phyloP scores from a whole-genome alignment of 2,329 filamentous ascomycete genomes.

The Ophiostoma ulmi region DNA sequence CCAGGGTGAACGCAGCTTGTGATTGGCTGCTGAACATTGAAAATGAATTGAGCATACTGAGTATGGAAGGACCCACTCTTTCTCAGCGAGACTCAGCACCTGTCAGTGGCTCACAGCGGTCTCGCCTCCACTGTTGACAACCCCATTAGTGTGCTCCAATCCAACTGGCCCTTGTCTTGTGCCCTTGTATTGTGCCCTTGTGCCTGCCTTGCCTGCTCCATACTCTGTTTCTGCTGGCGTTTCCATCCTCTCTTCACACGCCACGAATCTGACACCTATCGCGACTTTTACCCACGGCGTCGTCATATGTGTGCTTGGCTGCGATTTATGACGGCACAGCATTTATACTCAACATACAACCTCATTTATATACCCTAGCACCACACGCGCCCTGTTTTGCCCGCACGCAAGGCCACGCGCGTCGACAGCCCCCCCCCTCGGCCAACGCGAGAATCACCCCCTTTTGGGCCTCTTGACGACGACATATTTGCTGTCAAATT shows the following conservation, averaged over 20 bases:
- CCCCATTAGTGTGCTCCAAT: neutral
- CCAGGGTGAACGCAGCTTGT: neutral
- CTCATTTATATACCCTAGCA: neutral
- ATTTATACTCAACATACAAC: neutral
- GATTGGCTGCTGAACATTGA: conserved; percentile 5
- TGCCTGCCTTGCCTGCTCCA: neutral
- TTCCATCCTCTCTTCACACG: neutral
- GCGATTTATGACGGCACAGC: neutral
- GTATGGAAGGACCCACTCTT: neutral
- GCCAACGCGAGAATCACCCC: neutral
- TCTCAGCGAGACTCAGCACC: neutral
- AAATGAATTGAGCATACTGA: neutral
- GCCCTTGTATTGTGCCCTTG: neutral
- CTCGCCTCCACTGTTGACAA: conserved; percentile 7
- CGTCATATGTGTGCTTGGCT: neutral
- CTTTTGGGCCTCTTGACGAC: neutral
- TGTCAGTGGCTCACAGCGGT: neutral
- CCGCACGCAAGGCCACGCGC: conserved; percentile 2
- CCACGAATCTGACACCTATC: neutral
- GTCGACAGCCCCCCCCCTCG: neutral
- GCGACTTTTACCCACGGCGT: conserved; percentile 7
- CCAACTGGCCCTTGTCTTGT: neutral
- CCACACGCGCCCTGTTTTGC: neutral
- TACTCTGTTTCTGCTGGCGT: neutral
- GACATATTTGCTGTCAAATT: neutral